These are phyloP conservation scores for Colletotrichum paranaense DNA, from an alignment of 2,329 filamentous ascomycete genomes.

Conservation along the genomic window DNA sequence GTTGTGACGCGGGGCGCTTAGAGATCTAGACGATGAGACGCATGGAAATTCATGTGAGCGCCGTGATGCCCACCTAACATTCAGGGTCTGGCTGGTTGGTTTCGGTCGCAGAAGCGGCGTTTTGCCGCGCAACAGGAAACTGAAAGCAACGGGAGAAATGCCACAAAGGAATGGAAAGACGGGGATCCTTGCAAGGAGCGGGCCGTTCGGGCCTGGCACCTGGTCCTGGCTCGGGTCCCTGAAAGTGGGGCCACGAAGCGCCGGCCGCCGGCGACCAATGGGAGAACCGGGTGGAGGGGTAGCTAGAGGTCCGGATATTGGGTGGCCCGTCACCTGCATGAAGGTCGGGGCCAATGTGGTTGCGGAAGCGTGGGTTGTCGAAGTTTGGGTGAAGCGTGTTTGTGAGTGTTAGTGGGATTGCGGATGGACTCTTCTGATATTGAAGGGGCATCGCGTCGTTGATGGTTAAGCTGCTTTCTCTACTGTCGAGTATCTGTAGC, in stretches of 20 bases:
- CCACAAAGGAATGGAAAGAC: not conserved
- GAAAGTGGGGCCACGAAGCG: slow-evolving; percentile 29
- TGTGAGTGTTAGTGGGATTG: slow-evolving; percentile 6
- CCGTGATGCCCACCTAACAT: not conserved
- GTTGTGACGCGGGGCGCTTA: slow-evolving; percentile 8
- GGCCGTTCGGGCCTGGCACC: slow-evolving; percentile 26
- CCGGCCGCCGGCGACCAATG: slow-evolving; percentile 27
- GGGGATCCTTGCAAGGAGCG: slow-evolving; percentile 26
- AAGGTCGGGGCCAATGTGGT: slow-evolving; percentile 22
- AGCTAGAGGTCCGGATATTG: slow-evolving; percentile 1
- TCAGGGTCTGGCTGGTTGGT: not conserved
- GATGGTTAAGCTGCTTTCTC: not conserved
- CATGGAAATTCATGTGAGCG: not conserved
- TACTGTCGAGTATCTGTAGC: not conserved
- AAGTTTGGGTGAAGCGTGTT: not conserved
- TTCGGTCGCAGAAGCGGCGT: not conserved
- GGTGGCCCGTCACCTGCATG: slow-evolving; percentile 30
- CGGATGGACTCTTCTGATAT: not conserved
- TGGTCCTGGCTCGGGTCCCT: not conserved
- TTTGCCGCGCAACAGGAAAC: not conserved
- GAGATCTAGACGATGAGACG: not conserved
- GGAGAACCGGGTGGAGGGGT: slow-evolving; percentile 14
- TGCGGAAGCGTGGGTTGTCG: slow-evolving; percentile 15
- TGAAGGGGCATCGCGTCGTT: not conserved
- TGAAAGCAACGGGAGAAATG: not conserved